Evolutionary conservation across 169 alveolate species (phyloP).

Genomic region (Amoebophrya sp.): DNA sequence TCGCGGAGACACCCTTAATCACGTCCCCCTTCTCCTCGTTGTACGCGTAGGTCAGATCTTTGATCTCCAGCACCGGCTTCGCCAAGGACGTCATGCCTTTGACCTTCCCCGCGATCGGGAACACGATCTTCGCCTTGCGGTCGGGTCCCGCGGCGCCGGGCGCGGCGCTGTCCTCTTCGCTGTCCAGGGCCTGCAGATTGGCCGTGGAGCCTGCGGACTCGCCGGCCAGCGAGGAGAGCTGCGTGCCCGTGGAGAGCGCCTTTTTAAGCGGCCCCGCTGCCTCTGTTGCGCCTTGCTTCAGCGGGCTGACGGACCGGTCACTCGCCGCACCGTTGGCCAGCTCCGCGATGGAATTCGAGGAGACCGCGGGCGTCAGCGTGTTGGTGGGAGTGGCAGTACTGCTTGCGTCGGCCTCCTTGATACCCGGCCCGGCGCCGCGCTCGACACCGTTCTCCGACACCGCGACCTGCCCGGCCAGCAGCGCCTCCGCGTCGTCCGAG

Average conservation of each 20-base stretch:
- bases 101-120: slow-evolving; percentile 8
- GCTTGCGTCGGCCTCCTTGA: not conserved
- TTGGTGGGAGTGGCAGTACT: not conserved
- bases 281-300: too few relatives aligned
- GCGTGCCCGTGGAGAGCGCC: not conserved
- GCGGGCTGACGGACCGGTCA: not conserved
- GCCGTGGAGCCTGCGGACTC: not conserved
- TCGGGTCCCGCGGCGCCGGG: not conserved
- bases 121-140: not conserved
- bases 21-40: slow-evolving; percentile 13
- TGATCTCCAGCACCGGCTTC: slow-evolving; percentile 10
- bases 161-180: not conserved
- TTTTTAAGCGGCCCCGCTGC: not conserved
- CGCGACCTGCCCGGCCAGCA: slow-evolving; percentile 8
- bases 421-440: slow-evolving; percentile 20
- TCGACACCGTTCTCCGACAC: not conserved
- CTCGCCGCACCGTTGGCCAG: too few relatives aligned
- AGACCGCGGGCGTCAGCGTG: not conserved
- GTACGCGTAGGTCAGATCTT: slow-evolving; percentile 2
- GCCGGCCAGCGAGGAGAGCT: not conserved
- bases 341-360: not conserved
- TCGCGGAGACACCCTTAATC: not conserved
- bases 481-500: not conserved
- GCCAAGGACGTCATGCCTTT: not conserved
- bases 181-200: not conserved